Evolutionary conservation across 2,329 filamentous ascomycete species (phyloP).

Genomic region (Plenodomus lindquistii): DNA sequence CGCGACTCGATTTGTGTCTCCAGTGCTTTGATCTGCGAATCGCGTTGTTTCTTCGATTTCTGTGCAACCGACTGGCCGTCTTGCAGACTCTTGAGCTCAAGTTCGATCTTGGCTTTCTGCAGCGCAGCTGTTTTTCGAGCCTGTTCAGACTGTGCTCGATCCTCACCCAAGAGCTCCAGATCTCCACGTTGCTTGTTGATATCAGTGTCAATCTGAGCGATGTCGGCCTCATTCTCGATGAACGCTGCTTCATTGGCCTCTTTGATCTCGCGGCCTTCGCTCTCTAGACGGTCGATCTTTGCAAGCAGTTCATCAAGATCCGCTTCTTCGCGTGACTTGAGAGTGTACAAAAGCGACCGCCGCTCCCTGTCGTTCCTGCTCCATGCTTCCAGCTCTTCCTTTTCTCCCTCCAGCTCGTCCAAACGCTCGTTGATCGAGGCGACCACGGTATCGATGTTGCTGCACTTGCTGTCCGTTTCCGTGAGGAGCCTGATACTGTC

Average conservation of each 20-base stretch:
- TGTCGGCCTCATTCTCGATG: constrained; percentile 75
- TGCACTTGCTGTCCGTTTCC: constrained; percentile 91
- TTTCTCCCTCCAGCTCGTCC: constrained; percentile 90
- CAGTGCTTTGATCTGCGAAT: constrained; percentile 72
- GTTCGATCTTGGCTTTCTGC: constrained; percentile 79
- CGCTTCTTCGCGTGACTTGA: constrained; percentile 86
- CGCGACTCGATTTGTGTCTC: constrained; percentile 74
- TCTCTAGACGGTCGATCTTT: constrained; percentile 78
- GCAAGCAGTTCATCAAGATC: constrained; percentile 78
- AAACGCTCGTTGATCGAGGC: constrained; percentile 90
- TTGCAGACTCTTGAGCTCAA: constrained; percentile 79
- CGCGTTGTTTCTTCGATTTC: constrained; percentile 70
- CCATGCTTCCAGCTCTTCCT: constrained; percentile 90
- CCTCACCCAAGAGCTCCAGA: constrained; percentile 80
- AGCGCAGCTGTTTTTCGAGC: constrained; percentile 84
- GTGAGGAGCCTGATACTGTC: constrained; percentile 97
- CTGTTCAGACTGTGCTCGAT: constrained; percentile 84
- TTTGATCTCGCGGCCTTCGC: constrained; percentile 80
- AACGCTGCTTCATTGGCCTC: constrained; percentile 80
- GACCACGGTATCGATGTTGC: constrained; percentile 91
- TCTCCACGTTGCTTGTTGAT: constrained; percentile 81
- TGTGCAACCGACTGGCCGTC: constrained; percentile 81
- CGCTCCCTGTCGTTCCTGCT: constrained; percentile 94
- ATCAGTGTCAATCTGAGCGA: constrained; percentile 75
- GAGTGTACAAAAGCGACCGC: constrained; percentile 90